Conservation (phyloP, 208 protist genomes). For the Leishmania turanica region DNA sequence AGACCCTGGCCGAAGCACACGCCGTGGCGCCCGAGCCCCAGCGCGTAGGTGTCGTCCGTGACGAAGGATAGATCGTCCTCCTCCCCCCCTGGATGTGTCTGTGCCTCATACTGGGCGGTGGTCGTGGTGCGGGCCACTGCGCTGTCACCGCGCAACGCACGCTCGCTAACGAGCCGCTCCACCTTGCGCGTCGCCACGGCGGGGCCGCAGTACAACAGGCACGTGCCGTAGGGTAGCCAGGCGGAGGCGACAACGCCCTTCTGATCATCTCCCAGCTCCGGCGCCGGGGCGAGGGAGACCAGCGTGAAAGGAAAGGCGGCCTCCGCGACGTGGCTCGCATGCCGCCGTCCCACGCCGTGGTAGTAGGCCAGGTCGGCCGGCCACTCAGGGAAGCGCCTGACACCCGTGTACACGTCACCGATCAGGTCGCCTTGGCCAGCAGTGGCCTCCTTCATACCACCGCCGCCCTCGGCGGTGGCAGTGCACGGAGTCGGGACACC, state of each 20-base stretch:
- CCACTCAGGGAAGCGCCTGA: conserved; percentile 61
- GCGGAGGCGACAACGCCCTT: conserved; percentile 62
- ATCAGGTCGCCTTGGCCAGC: not conserved
- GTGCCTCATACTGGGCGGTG: not conserved
- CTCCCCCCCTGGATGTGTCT: not conserved
- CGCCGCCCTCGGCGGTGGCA: not conserved
- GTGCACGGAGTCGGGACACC: not conserved
- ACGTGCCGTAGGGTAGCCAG: conserved; percentile 78
- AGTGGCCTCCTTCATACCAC: not conserved
- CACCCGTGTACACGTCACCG: conserved; percentile 45
- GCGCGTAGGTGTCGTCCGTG: conserved; percentile 79
- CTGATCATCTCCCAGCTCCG: conserved; percentile 63
- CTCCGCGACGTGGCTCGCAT: conserved; percentile 45
- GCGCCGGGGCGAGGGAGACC: conserved; percentile 50
- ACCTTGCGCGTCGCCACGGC: conserved; percentile 60
- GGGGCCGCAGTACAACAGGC: conserved; percentile 78
- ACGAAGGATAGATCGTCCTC: conserved; percentile 57
- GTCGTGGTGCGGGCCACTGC: not conserved
- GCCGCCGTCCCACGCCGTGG: conserved; percentile 71
- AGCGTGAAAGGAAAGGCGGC: conserved; percentile 83
- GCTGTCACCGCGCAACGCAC: not conserved
- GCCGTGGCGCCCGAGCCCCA: conserved; percentile 69
- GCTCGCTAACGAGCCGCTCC: conserved; percentile 33
- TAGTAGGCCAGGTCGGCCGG: conserved; percentile 61
- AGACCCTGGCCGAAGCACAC: conserved; percentile 84